These are phyloP conservation scores for Candida piceae DNA, from an alignment of 805 yeast species.

Conservation along the genomic window DNA sequence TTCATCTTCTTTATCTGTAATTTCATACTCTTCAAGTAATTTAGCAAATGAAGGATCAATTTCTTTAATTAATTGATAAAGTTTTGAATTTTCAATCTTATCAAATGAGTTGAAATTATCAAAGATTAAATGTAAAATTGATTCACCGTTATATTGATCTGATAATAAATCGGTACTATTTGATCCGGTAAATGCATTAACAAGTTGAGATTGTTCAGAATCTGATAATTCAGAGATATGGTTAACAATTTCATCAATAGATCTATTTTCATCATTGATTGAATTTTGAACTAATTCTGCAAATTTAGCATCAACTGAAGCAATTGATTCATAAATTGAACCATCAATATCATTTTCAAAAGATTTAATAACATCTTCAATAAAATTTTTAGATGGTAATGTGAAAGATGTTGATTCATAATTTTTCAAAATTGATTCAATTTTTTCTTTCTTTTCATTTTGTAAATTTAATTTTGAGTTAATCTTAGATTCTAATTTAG, in stretches of 20 bases:
- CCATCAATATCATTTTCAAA: slow-evolving; percentile 14
- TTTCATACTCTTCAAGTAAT: slow-evolving; percentile 16
- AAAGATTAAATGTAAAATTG: slow-evolving; percentile 16
- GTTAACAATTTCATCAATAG: slow-evolving; percentile 6
- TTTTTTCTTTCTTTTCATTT: slow-evolving; percentile 4
- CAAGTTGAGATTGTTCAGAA: not conserved
- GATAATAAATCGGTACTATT: too few relatives aligned
- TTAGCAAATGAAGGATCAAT: slow-evolving; percentile 23
- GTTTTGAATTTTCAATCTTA: slow-evolving; percentile 17
- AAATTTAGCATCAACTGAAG: slow-evolving; percentile 16
- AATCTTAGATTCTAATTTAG: slow-evolving; percentile 20
- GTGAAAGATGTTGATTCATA: slow-evolving; percentile 15
- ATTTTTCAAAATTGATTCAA: slow-evolving; percentile 11
- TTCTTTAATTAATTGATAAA: slow-evolving; percentile 17
- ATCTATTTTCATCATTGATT: too few relatives aligned
- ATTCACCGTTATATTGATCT: slow-evolving; percentile 5
- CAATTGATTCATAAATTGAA: slow-evolving; percentile 16
- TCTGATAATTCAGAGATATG: not conserved
- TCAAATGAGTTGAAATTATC: slow-evolving; percentile 21
- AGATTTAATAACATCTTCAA: slow-evolving; percentile 17
- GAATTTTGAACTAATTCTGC: slow-evolving; percentile 15
- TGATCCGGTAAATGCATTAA: too few relatives aligned
- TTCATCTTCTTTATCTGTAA: slow-evolving; percentile 18
- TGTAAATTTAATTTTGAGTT: slow-evolving; percentile 3
- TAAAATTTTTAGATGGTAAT: slow-evolving; percentile 11